These are phyloP conservation scores for Aureobasidium sp. DNA, from an alignment of 2,329 filamentous ascomycete genomes.

Conservation along the genomic window DNA sequence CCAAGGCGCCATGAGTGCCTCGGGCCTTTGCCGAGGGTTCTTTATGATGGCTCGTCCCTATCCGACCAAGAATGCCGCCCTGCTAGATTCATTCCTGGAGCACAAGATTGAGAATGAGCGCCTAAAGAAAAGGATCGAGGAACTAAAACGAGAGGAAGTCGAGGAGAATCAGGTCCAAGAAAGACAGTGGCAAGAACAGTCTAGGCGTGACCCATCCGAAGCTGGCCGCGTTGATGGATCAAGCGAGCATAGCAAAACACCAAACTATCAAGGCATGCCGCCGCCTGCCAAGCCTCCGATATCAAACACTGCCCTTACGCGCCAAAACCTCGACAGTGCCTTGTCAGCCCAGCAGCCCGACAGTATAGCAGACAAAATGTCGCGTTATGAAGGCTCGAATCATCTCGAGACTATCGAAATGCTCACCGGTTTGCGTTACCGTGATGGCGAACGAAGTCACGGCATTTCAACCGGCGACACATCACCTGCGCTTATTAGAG, in stretches of 20 bases:
- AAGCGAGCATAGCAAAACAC: slow-evolving; percentile 15
- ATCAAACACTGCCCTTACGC: slow-evolving; percentile 62
- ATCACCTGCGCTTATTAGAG: slow-evolving; percentile 72
- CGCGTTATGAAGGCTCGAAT: slow-evolving; percentile 63
- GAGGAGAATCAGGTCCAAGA: slow-evolving; percentile 65
- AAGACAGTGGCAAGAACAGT: slow-evolving; percentile 46
- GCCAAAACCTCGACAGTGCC: slow-evolving; percentile 70
- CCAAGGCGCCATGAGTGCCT: slow-evolving; percentile 39
- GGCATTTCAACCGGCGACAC: slow-evolving; percentile 81
- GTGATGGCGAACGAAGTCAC: slow-evolving; percentile 78
- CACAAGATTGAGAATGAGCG: slow-evolving; percentile 96
- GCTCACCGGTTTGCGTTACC: slow-evolving; percentile 79
- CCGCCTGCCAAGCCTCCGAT: slow-evolving; percentile 55
- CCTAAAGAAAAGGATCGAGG: slow-evolving; percentile 71
- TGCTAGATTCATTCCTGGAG: slow-evolving; percentile 88
- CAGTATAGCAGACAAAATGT: slow-evolving; percentile 77
- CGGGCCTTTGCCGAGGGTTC: slow-evolving; percentile 73
- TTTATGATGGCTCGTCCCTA: slow-evolving; percentile 92
- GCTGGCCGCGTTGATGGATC: slow-evolving; percentile 36
- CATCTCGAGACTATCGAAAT: slow-evolving; percentile 88
- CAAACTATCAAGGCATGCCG: slow-evolving; percentile 49
- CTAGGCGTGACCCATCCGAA: slow-evolving; percentile 25
- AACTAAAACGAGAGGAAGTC: slow-evolving; percentile 76
- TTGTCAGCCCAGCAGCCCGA: slow-evolving; percentile 59
- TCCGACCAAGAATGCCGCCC: slow-evolving; percentile 73